Conservation (phyloP, 2,329 filamentous ascomycete species). For the Lachnellula willkommii region DNA sequence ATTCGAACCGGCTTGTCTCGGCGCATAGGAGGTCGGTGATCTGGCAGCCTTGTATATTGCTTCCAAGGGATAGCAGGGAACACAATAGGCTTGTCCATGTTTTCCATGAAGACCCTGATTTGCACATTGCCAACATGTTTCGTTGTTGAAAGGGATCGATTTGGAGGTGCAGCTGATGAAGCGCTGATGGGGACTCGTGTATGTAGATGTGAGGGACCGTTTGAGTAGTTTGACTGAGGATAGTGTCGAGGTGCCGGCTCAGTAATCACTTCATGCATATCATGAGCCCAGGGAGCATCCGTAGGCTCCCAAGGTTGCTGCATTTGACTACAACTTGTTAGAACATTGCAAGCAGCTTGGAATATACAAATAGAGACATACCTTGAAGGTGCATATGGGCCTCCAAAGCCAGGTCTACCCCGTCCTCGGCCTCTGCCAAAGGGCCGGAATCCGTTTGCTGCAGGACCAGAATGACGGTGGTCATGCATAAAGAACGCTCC, state of each 20-base stretch:
- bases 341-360: conserved; percentile 12
- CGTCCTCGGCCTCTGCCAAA: conserved; percentile 61
- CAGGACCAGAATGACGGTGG: conserved; percentile 71
- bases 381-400: conserved; percentile 56
- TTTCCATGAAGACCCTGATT: conserved; percentile 73
- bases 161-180: conserved; percentile 60
- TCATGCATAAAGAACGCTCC: conserved; percentile 98
- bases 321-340: conserved; percentile 35
- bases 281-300: conserved; percentile 81
- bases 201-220: conserved; percentile 36
- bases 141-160: conserved; percentile 75
- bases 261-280: conserved; percentile 76
- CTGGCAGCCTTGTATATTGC: conserved; percentile 88
- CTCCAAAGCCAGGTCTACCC: conserved; percentile 53
- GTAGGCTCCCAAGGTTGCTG: conserved; percentile 53
- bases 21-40: conserved; percentile 87
- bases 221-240: conserved; percentile 19
- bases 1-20: conserved; percentile 96
- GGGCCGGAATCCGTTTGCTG: conserved; percentile 70
- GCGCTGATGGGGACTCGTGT: conserved; percentile 29
- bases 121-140: conserved; percentile 79
- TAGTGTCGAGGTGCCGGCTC: conserved; percentile 35
- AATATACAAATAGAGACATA: conserved; percentile 41
- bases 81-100: conserved; percentile 64
- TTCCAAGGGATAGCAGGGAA: conserved; percentile 76